These are phyloP conservation scores for Lippia alba DNA, from an alignment of 305 asterid genomes.

Conservation along the genomic window DNA sequence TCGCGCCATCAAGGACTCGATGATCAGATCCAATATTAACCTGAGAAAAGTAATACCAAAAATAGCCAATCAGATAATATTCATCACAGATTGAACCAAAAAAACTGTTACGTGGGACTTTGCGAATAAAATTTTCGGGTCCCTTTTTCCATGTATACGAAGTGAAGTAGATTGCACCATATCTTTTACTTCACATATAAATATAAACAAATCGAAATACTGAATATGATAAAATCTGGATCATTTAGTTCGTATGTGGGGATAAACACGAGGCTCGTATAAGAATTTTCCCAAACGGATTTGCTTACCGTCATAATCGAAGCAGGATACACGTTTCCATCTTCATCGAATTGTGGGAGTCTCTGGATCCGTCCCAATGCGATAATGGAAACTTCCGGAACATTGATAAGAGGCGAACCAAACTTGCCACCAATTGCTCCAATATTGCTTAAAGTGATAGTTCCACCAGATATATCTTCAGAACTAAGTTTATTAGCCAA, in stretches of 20 bases:
- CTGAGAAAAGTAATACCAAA: conserved; percentile 43
- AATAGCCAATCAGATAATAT: conserved; percentile 14
- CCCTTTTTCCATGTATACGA: not conserved
- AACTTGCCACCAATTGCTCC: conserved; percentile 97
- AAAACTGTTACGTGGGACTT: not conserved
- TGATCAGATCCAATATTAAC: conserved; percentile 87
- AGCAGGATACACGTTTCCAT: conserved; percentile 65
- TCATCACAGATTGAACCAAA: not conserved
- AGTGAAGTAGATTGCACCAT: no score
- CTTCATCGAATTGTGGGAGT: conserved; percentile 63
- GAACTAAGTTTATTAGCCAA: conserved; percentile 79
- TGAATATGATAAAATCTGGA: no score
- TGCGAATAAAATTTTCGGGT: not conserved
- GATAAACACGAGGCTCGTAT: no score
- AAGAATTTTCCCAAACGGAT: not conserved
- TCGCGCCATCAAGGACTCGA: conserved; percentile 89
- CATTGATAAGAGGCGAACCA: conserved; percentile 88
- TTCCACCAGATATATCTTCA: conserved; percentile 81
- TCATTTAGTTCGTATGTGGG: no score
- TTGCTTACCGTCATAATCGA: conserved; percentile 79
- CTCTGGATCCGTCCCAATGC: conserved; percentile 90
- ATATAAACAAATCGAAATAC: no score
- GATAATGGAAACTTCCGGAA: conserved; percentile 86
- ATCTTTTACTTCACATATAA: no score
- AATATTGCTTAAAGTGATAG: conserved; percentile 86